These are phyloP conservation scores for Dryas alaskensis DNA, from an alignment of 306 rosid species.

Conservation along the genomic window DNA sequence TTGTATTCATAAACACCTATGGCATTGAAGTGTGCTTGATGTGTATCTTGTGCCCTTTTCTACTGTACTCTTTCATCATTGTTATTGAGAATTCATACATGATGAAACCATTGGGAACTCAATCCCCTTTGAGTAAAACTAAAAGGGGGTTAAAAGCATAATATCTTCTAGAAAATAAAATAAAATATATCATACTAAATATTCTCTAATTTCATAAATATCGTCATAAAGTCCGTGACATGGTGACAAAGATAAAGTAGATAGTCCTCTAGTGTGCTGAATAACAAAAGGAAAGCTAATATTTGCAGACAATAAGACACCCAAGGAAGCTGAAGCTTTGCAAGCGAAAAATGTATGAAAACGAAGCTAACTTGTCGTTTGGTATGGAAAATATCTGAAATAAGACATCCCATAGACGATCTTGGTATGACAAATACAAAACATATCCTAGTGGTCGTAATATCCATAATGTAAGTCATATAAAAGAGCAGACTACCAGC, in stretches of 20 bases:
- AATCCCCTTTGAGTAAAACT: too few relatives aligned
- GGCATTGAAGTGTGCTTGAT: conserved; percentile 13
- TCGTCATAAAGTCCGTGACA: background rate
- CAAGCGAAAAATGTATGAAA: background rate
- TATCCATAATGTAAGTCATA: background rate
- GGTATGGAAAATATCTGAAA: conserved; percentile 12
- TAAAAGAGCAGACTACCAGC: background rate
- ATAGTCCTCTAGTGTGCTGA: background rate
- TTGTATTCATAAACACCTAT: conserved; percentile 8
- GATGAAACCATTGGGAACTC: background rate
- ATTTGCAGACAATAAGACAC: conserved; percentile 12
- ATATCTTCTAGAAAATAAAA: background rate
- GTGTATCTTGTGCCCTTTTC: conserved; percentile 5
- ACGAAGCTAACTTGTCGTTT: conserved; percentile 3
- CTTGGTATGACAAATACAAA: background rate
- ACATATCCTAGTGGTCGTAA: background rate
- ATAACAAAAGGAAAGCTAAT: background rate
- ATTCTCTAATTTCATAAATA: background rate
- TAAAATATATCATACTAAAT: too few relatives aligned
- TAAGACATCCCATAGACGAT: background rate
- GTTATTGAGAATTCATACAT: background rate
- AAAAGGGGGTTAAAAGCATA: too few relatives aligned
- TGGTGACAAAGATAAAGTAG: conserved; percentile 6
- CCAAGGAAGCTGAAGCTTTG: conserved; percentile 5
- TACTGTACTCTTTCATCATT: background rate